Conservation (phyloP, 1,284 basidiomycete species). For the Ganoderma leucocontextum region DNA sequence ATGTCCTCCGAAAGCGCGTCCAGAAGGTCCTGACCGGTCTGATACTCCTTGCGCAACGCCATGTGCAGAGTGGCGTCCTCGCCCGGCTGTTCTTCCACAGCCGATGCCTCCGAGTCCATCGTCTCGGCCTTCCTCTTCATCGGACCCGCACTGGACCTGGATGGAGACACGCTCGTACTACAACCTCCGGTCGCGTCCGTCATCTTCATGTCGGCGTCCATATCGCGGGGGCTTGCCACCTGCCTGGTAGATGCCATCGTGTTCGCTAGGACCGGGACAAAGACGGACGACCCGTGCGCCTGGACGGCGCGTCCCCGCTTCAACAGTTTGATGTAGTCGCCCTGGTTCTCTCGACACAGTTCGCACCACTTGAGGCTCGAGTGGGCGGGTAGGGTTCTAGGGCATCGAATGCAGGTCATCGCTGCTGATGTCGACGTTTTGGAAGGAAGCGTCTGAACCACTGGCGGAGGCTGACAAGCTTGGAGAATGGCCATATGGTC, state of each 20-base stretch:
- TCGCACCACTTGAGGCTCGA: slow-evolving; percentile 14
- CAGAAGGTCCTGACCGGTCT: slow-evolving; percentile 18
- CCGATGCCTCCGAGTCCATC: neutral
- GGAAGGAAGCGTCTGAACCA: neutral
- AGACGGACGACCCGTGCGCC: neutral
- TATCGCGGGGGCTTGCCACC: neutral
- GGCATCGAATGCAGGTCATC: slow-evolving; percentile 11
- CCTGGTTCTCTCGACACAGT: slow-evolving; percentile 6
- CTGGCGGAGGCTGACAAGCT: neutral
- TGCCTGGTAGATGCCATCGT: neutral
- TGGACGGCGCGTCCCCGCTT: neutral
- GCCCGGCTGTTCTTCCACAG: neutral
- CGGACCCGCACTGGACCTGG: neutral
- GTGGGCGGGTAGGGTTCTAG: neutral
- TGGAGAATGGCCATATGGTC: neutral
- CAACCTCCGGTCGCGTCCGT: neutral
- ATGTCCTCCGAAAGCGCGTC: slow-evolving; percentile 15
- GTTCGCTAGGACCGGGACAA: neutral
- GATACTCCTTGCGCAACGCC: slow-evolving; percentile 12
- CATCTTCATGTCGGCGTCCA: slow-evolving; percentile 13
- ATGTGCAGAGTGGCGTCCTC: neutral
- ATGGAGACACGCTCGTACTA: neutral
- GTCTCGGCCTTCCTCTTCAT: slow-evolving; percentile 19
- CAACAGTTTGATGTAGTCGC: neutral
- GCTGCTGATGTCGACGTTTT: neutral